These are phyloP conservation scores for Tolypocladium ophioglossoides DNA, from an alignment of 2,329 filamentous ascomycete genomes.

Conservation along the genomic window DNA sequence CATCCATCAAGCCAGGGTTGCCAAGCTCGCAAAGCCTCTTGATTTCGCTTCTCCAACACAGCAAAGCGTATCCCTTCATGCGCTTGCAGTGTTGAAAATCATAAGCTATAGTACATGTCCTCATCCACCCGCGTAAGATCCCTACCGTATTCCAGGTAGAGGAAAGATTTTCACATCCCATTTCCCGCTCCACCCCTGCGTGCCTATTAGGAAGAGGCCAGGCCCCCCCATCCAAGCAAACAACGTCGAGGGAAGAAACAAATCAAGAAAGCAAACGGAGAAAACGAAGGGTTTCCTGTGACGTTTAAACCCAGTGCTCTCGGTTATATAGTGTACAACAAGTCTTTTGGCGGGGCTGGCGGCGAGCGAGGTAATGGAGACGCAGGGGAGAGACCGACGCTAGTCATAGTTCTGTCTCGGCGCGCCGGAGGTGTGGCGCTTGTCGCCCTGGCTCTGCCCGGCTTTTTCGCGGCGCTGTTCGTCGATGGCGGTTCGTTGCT, in stretches of 20 bases:
- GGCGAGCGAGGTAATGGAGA: not conserved
- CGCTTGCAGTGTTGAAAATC: not conserved
- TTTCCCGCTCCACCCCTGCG: not conserved
- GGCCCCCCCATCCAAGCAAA: not conserved
- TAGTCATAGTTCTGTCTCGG: conserved; percentile 24
- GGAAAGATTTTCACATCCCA: not conserved
- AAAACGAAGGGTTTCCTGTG: not conserved
- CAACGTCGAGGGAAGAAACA: not conserved
- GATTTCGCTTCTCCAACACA: not conserved
- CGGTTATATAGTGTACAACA: conserved; percentile 2
- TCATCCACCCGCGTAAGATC: not conserved
- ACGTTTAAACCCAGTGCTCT: not conserved
- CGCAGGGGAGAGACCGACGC: not conserved
- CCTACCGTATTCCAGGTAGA: conserved; percentile 1
- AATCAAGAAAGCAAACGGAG: not conserved
- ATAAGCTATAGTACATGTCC: conserved; percentile 3
- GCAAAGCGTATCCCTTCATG: not conserved
- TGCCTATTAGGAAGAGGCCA: not conserved
- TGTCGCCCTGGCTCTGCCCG: conserved; percentile 34
- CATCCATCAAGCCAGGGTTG: not conserved
- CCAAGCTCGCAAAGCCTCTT: not conserved
- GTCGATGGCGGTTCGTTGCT: conserved; percentile 81
- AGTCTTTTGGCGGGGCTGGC: not conserved
- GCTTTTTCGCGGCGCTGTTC: conserved; percentile 83
- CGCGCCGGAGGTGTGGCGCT: conserved; percentile 19